Evolutionary conservation across 768 basidiomycete genomes (phyloP).

Genomic region (Wakefieldia striispora): DNA sequence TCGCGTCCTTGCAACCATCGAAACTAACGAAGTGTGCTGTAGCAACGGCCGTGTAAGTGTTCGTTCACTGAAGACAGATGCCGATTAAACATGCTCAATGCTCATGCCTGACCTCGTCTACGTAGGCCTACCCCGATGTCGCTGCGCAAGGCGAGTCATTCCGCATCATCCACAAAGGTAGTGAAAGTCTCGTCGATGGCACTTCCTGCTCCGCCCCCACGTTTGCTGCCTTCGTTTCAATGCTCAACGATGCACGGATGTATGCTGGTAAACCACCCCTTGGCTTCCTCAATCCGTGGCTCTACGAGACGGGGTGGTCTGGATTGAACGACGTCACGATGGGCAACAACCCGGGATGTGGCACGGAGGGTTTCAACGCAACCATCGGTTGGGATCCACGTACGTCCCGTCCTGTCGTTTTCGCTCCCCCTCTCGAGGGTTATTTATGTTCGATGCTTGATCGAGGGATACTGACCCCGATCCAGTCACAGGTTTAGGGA

Average conservation of each 20-base stretch:
- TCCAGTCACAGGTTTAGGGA: conserved; percentile 54
- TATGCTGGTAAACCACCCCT: conserved; percentile 40
- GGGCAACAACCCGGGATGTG: conserved; percentile 60
- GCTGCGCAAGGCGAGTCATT: conserved; percentile 55
- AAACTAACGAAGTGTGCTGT: background rate
- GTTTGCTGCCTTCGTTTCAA: conserved; percentile 60
- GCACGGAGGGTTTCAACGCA: conserved; percentile 62
- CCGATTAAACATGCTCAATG: background rate
- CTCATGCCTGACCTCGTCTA: no score
- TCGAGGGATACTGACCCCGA: background rate
- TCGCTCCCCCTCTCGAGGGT: no score
- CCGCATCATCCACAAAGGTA: conserved; percentile 45
- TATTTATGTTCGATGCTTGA: background rate
- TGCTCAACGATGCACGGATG: conserved; percentile 64
- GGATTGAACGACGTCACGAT: conserved; percentile 56
- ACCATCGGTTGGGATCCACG: conserved; percentile 62
- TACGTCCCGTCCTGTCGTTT: conserved; percentile 23
- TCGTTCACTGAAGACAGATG: conserved; percentile 13
- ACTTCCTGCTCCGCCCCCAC: conserved; percentile 67
- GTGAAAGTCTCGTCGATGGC: conserved; percentile 43
- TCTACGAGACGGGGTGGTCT: conserved; percentile 40
- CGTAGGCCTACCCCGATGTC: conserved; percentile 60
- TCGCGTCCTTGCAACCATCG: no score
- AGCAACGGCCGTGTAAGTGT: conserved; percentile 53
- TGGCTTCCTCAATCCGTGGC: conserved; percentile 65